A percentile compares a stretch with the other conserved stretches of the same genome.
These are phyloP conservation scores for Penicillium sp. DNA, from an alignment of 2,329 filamentous ascomycete genomes.

Conservation along the genomic window DNA sequence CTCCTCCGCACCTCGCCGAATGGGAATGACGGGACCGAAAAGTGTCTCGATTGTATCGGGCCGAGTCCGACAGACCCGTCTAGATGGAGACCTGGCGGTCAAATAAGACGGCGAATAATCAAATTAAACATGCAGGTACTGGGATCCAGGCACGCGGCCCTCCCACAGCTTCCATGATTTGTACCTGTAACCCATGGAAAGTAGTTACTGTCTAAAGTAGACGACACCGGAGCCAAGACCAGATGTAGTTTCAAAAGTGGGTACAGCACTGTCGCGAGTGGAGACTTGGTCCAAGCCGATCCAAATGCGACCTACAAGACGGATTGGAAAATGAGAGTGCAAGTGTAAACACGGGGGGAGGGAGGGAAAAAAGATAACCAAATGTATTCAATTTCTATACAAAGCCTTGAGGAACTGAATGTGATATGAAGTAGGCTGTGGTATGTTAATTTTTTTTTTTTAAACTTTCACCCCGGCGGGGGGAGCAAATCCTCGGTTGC, in stretches of 20 bases:
- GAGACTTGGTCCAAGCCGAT: slow-evolving; percentile 6
- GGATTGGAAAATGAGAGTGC: background rate
- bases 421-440: background rate
- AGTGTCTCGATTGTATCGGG: slow-evolving; percentile 7
- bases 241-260: slow-evolving; percentile 9
- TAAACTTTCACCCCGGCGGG: background rate
- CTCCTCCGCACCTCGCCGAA: background rate
- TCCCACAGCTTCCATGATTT: background rate
- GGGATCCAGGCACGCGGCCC: background rate
- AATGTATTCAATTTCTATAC: background rate
- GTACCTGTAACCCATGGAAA: background rate
- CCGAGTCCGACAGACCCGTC: slow-evolving; percentile 13
- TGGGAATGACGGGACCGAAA: slow-evolving; percentile 7
- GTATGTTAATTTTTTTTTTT: background rate
- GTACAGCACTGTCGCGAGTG: slow-evolving; percentile 6
- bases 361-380: background rate
- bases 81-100: background rate
- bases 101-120: background rate
- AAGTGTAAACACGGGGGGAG: slow-evolving; percentile 4
- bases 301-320: background rate
- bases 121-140: slow-evolving; percentile 12
- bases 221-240: background rate
- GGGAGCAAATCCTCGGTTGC: background rate
- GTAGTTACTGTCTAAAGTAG: background rate
- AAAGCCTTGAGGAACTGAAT: background rate